A percentile compares a stretch with the other conserved stretches of the same genome.
Evolutionary conservation across 495 filamentous ascomycete species (phyloP).

Genomic region (Neurospora sp.): DNA sequence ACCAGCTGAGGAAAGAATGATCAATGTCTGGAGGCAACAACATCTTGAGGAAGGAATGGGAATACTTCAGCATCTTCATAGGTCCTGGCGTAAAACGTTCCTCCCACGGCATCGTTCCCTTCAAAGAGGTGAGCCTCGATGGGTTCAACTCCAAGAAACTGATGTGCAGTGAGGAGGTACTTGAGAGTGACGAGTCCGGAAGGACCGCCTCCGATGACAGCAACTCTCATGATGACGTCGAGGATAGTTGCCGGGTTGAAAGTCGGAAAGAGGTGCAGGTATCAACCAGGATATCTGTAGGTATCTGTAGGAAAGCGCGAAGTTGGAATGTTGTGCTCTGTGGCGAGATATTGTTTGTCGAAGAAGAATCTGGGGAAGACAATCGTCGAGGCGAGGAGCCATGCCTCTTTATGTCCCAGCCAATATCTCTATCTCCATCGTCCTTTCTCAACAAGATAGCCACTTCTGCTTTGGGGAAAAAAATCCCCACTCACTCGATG

Average conservation of each 20-base stretch:
- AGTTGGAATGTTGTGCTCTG: background rate
- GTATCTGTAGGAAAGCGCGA: background rate
- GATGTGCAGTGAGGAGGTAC: conserved; percentile 27
- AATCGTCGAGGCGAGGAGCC: background rate
- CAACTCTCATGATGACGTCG: conserved; percentile 15
- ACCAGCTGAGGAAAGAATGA: conserved; percentile 19
- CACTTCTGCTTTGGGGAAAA: background rate
- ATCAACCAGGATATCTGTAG: background rate
- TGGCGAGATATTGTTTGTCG: background rate
- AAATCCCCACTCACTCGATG: background rate
- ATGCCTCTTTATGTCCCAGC: background rate
- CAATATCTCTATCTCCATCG: background rate
- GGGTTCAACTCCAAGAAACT: conserved; percentile 15
- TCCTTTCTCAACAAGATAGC: background rate
- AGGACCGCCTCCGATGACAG: conserved; percentile 35
- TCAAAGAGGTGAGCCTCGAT: conserved; percentile 26
- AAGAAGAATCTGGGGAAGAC: background rate
- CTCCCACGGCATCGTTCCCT: conserved; percentile 15
- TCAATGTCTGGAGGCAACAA: background rate
- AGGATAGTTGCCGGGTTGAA: background rate
- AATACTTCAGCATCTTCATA: conserved; percentile 29
- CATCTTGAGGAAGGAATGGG: background rate
- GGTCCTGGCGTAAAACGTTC: conserved; percentile 21
- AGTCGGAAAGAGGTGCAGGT: background rate
- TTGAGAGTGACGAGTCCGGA: conserved; percentile 37